A percentile compares a stretch with the other conserved stretches of the same genome.
Conservation (phyloP, 495 filamentous ascomycete genomes). For the Lophium mytilinum region DNA sequence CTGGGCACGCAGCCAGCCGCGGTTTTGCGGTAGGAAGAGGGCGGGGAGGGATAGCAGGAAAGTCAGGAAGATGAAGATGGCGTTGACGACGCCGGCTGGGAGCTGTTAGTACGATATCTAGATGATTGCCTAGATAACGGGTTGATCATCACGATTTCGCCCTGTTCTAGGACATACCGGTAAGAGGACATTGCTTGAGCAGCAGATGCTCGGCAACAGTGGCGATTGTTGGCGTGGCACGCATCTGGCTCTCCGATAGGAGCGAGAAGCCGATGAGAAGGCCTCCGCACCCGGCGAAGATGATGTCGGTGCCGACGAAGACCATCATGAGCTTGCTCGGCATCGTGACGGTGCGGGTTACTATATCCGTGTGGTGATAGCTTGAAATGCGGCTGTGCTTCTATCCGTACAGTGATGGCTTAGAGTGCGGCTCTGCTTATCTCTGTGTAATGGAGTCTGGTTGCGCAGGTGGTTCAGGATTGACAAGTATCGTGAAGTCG, state of each 20-base stretch:
- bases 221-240: conserved; percentile 38
- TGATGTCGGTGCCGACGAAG: conserved; percentile 38
- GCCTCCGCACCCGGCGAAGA: conserved; percentile 56
- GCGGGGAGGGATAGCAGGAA: conserved; percentile 37
- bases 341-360: conserved; percentile 18
- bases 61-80: conserved; percentile 53
- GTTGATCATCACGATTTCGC: no score
- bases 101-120: conserved; percentile 5
- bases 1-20: conserved; percentile 40
- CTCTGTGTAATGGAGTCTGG: no score
- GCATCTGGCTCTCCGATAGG: conserved; percentile 45
- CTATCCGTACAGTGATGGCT: no score
- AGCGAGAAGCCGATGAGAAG: conserved; percentile 57
- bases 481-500: neutral
- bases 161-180: conserved; percentile 36
- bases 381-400: no score
- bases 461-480: no score
- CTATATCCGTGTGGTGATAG: no score
- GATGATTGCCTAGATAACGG: neutral
- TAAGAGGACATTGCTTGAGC: conserved; percentile 52
- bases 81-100: conserved; percentile 57
- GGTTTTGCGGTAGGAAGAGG: conserved; percentile 31
- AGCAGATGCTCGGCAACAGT: conserved; percentile 57
- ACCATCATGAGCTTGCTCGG: conserved; percentile 27
- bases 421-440: no score